Base-by-base conservation (phyloP, 1,139 yeast genomes). In the Taiozyma sp. region DNA sequence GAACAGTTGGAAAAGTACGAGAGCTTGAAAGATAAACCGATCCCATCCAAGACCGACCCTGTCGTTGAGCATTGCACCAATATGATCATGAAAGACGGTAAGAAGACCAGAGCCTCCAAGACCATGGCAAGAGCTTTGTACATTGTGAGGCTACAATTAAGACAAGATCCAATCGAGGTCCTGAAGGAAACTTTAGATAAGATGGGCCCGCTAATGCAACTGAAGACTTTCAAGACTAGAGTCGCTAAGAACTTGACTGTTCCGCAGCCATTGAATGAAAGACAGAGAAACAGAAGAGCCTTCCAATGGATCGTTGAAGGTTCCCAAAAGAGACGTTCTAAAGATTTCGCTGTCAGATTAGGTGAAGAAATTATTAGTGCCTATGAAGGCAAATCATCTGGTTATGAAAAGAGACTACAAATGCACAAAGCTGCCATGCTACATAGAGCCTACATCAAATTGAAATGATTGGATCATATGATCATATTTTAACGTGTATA, bases 31-130 rank as follows among this genome's bases (percentile, higher is more conserved):
- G 75, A 71, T 44, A 71, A 75, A 53, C 78, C 81, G 23, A 71
- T 89, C 38, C 96, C 97, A 19, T 66, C 74, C 28, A 74, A 77
- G 60, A 71, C 74, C 38, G 96, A 92, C 60, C 86, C 88, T 16
- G 80, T 85, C 34, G 77, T 93, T 50, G 83, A 84, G 49, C 87
- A 87, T 60, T 80, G 93, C 62, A 84, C 89, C 51, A 90, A 92
- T 67, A 78, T 91, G 71, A 83, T 93, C 54, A 95, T 95, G 99
- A 83, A 90, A 65, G 84, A 89, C 65, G 99, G 99, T 48, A 84
- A 85, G 68, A 93, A 92, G 68, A 81, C 90, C 50, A 74, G 78
- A 50, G 97, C 99, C 1, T 87, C 85, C 65, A 85, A 79, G 62
- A 75, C 79, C 50, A 77, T 95, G 56, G 79, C 86, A 51, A 80